phyloP scores from a whole-genome alignment of 495 filamentous ascomycete genomes.

The Sphaerosporella brunnea region DNA sequence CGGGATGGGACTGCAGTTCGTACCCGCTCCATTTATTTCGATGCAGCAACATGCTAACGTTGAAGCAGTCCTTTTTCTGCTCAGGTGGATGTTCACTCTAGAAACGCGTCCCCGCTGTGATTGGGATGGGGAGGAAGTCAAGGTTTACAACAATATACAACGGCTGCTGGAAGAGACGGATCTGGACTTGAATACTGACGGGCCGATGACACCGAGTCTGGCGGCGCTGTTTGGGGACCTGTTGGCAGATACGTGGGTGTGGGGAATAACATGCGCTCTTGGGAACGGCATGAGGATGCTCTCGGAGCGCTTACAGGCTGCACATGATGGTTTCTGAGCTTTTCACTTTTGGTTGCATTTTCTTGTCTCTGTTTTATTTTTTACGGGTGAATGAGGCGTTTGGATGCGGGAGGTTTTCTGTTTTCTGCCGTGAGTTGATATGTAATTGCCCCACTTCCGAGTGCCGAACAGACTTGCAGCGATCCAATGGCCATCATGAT shows the following conservation, averaged over 20 bases:
- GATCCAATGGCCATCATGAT: too few species aligned
- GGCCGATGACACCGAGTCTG: not conserved
- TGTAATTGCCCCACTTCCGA: too few species aligned
- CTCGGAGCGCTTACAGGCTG: not conserved
- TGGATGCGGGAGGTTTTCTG: too few species aligned
- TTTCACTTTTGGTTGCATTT: not conserved
- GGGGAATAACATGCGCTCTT: constrained; percentile 2
- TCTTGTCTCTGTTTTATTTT: not conserved
- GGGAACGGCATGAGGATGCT: constrained; percentile 3
- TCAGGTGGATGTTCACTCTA: constrained; percentile 3
- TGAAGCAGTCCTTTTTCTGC: not conserved
- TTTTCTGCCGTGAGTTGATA: not conserved
- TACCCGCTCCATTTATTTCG: not conserved
- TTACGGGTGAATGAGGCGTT: too few species aligned
- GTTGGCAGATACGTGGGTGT: constrained; percentile 8
- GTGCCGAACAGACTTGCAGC: too few species aligned
- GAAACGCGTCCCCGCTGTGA: not conserved
- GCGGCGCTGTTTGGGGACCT: constrained; percentile 1
- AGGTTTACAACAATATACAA: not conserved
- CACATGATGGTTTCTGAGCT: not conserved
- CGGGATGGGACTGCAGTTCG: constrained; percentile 4
- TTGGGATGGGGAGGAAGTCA: constrained; percentile 5
- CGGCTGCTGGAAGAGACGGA: constrained; percentile 4
- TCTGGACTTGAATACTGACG: not conserved
- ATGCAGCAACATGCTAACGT: not conserved